phyloP scores from a whole-genome alignment of 306 rosid species.

The Prunus mongolica region DNA sequence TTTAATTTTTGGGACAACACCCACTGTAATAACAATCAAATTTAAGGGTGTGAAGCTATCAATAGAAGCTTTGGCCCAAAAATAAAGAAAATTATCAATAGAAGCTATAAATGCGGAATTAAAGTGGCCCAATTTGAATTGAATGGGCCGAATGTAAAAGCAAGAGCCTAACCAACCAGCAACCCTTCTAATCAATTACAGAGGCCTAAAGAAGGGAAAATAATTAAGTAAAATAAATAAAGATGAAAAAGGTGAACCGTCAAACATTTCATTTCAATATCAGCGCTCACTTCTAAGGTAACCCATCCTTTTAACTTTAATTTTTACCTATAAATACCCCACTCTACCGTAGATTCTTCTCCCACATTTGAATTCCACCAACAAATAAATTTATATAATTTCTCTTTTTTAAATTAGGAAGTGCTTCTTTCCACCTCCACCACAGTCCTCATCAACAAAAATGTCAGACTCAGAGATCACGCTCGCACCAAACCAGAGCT shows the following conservation, averaged over 20 bases:
- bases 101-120: too few relatives aligned
- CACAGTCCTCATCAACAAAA: background rate
- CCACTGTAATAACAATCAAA: too few relatives aligned
- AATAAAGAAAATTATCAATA: too few relatives aligned
- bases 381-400: background rate
- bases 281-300: conserved; percentile 29
- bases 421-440: background rate
- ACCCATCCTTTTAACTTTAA: conserved; percentile 1
- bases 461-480: conserved; percentile 48
- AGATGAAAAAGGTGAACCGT: background rate
- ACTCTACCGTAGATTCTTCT: background rate
- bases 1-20: too few relatives aligned
- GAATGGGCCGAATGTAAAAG: too few relatives aligned
- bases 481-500: conserved; percentile 6
- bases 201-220: background rate
- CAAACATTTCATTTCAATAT: background rate
- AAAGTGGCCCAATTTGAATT: too few relatives aligned
- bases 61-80: too few relatives aligned
- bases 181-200: too few relatives aligned
- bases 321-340: background rate
- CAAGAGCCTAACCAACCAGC: too few relatives aligned
- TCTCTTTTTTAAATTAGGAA: background rate
- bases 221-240: background rate
- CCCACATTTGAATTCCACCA: background rate
- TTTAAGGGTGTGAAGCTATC: too few relatives aligned